Evolutionary conservation across 768 basidiomycete genomes (phyloP).

Genomic region (Collybia sp.): DNA sequence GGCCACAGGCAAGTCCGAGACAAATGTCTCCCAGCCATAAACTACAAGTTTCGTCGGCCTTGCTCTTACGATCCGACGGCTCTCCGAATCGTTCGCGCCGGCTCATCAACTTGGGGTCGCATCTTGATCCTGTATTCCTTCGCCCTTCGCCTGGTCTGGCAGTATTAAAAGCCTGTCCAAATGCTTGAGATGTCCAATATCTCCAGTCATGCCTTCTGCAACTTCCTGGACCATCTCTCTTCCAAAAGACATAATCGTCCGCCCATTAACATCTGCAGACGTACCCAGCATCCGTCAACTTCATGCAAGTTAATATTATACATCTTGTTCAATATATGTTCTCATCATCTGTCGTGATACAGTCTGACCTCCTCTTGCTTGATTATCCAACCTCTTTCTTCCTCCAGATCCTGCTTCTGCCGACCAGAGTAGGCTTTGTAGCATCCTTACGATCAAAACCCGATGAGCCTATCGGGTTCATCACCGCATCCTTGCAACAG

Average conservation of each 20-base stretch:
- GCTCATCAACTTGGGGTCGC: too few species aligned
- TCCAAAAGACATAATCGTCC: conserved; percentile 16
- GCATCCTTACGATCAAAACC: conserved; percentile 25
- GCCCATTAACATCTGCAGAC: conserved; percentile 29
- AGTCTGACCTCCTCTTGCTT: conserved; percentile 34
- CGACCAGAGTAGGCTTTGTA: conserved; percentile 34
- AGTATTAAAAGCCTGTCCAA: too few species aligned
- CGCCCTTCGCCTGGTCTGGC: too few species aligned
- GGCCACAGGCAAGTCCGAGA: too few species aligned
- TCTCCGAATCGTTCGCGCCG: too few species aligned
- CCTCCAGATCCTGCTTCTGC: conserved; percentile 39
- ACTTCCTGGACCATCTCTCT: too few species aligned
- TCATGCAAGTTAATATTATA: conserved; percentile 30
- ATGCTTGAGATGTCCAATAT: too few species aligned
- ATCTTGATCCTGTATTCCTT: too few species aligned
- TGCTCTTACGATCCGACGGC: too few species aligned
- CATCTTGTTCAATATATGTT: conserved; percentile 2
- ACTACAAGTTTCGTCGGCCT: too few species aligned
- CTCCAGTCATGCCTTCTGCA: too few species aligned
- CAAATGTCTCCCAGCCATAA: too few species aligned
- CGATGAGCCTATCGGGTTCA: conserved; percentile 32
- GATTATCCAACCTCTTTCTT: conserved; percentile 39
- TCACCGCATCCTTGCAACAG: conserved; percentile 34
- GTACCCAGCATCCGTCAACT: conserved; percentile 29
- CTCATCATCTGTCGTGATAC: conserved; percentile 1